Conservation (phyloP, 1,139 yeast genomes). For the Candida pseudoviswanathii region DNA sequence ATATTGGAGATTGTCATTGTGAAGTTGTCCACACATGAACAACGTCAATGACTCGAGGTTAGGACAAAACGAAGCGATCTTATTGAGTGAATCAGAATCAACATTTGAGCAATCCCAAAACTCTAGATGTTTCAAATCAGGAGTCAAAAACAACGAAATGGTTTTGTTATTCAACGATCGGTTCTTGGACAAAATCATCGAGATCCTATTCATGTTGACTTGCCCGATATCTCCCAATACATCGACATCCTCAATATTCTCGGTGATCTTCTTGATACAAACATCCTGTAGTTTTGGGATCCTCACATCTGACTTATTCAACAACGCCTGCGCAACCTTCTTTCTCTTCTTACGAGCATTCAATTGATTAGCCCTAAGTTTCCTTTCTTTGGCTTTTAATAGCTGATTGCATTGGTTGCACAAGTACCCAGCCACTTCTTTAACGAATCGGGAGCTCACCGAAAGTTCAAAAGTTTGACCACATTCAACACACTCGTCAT, state of each 20-base stretch:
- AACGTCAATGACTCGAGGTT: slow-evolving; percentile 64
- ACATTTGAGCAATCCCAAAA: slow-evolving; percentile 94
- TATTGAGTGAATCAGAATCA: slow-evolving; percentile 61
- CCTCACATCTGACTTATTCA: slow-evolving; percentile 65
- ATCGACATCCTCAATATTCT: slow-evolving; percentile 75
- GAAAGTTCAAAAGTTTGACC: slow-evolving; percentile 56
- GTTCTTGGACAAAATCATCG: slow-evolving; percentile 77
- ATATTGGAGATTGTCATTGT: slow-evolving; percentile 71
- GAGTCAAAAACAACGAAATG: slow-evolving; percentile 67
- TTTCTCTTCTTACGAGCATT: slow-evolving; percentile 74
- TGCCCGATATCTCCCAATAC: slow-evolving; percentile 79
- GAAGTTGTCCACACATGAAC: slow-evolving; percentile 92
- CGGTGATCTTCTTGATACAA: slow-evolving; percentile 71
- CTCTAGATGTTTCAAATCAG: slow-evolving; percentile 57
- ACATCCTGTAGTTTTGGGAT: slow-evolving; percentile 79
- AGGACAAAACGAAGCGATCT: slow-evolving; percentile 82
- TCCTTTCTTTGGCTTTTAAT: slow-evolving; percentile 44
- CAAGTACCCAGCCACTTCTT: slow-evolving; percentile 56
- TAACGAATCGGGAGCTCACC: slow-evolving; percentile 61
- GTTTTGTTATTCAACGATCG: slow-evolving; percentile 76
- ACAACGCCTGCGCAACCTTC: slow-evolving; percentile 78
- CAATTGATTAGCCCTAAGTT: slow-evolving; percentile 52
- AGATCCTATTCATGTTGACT: slow-evolving; percentile 62
- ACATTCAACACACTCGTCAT: slow-evolving; percentile 61
- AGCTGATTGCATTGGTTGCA: slow-evolving; percentile 66